Conservation (phyloP, 257 asterid genomes). For the Capsicum rhomboideum region DNA sequence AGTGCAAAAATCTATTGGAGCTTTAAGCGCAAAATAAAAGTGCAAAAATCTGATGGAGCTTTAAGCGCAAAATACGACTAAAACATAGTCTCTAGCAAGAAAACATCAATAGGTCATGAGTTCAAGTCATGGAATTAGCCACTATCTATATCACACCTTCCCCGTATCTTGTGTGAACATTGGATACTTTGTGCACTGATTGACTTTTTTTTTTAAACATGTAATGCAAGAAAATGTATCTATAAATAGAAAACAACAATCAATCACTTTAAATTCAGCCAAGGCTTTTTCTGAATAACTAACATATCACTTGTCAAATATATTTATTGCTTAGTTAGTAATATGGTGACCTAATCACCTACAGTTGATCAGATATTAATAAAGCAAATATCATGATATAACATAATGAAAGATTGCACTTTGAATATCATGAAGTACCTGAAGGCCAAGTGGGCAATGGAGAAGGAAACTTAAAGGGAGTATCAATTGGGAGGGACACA, state of each 20-base stretch:
- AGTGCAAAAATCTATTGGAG: background rate
- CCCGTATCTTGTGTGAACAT: background rate
- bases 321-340: background rate
- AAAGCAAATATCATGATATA: background rate
- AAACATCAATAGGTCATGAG: background rate
- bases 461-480: conserved; percentile 54
- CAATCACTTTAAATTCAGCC: background rate
- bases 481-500: conserved; percentile 40
- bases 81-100: background rate
- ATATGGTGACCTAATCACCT: background rate
- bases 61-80: background rate
- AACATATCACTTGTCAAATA: background rate
- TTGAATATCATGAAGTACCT: conserved; percentile 27
- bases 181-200: background rate
- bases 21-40: background rate
- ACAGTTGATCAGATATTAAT: background rate
- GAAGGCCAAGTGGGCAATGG: conserved; percentile 67
- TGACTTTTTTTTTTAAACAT: background rate
- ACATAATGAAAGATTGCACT: background rate
- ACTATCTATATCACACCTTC: background rate
- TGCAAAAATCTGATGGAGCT: background rate
- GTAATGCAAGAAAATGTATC: background rate
- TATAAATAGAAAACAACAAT: background rate
- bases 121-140: background rate
- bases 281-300: background rate